phyloP scores from a whole-genome alignment of 1,284 basidiomycete species.

The Ustilago shanxiensis region DNA sequence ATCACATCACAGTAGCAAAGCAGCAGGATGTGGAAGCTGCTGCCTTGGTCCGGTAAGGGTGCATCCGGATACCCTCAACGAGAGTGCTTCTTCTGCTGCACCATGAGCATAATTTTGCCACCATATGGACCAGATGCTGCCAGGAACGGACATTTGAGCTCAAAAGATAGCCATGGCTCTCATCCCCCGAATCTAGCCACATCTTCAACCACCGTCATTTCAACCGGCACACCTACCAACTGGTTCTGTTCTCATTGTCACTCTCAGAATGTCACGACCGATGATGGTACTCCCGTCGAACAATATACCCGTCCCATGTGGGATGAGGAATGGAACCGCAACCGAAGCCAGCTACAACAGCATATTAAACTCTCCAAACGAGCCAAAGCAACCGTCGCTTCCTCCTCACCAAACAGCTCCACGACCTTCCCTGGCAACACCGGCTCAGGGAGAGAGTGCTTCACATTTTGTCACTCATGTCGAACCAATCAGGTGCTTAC shows the following conservation, averaged over 20 bases:
- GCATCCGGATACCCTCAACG: conserved; percentile 43
- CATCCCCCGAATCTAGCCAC: conserved; percentile 17
- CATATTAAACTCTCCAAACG: conserved; percentile 23
- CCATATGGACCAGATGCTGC: conserved; percentile 35
- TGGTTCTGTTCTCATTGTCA: conserved; percentile 64
- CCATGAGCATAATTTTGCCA: conserved; percentile 53
- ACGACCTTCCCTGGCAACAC: background rate
- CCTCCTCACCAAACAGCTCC: background rate
- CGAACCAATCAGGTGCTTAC: conserved; percentile 63
- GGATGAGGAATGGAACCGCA: conserved; percentile 48
- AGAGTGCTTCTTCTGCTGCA: conserved; percentile 60
- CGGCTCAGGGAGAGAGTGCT: background rate
- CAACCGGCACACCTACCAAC: conserved; percentile 54
- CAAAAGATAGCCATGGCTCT: background rate
- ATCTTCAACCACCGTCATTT: conserved; percentile 32
- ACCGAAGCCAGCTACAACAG: conserved; percentile 29
- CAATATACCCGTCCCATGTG: conserved; percentile 56
- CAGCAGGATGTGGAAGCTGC: conserved; percentile 24
- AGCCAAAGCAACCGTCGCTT: background rate
- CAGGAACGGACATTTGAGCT: background rate
- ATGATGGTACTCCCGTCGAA: conserved; percentile 41
- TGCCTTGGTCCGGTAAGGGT: conserved; percentile 23
- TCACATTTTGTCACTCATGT: conserved; percentile 61
- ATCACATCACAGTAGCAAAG: background rate
- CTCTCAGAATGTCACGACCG: conserved; percentile 51